phyloP scores from a whole-genome alignment of 768 basidiomycete genomes.

The Boletus pseudopeckii region DNA sequence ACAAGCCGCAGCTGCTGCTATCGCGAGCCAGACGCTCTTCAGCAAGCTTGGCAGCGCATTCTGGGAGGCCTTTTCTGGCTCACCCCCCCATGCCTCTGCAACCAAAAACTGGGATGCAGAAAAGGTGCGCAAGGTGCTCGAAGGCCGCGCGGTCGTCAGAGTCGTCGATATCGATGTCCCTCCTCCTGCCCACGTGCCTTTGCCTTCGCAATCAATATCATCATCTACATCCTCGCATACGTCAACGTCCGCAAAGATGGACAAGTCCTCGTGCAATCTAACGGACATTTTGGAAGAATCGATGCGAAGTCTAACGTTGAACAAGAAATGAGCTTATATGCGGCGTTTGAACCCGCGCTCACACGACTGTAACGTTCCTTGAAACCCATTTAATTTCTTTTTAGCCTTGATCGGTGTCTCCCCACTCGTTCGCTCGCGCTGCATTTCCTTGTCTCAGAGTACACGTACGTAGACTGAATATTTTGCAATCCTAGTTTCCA shows the following conservation, averaged over 20 bases:
- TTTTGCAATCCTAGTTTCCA: constrained; percentile 5
- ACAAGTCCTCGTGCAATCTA: constrained; percentile 21
- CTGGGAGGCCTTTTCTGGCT: constrained; percentile 85
- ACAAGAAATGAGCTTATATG: constrained; percentile 41
- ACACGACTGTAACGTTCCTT: background rate
- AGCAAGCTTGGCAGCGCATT: constrained; percentile 71
- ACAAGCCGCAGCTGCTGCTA: constrained; percentile 46
- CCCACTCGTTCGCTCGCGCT: constrained; percentile 16
- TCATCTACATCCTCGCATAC: constrained; percentile 1
- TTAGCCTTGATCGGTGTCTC: constrained; percentile 3
- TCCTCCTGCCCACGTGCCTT: constrained; percentile 11
- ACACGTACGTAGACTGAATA: constrained; percentile 10
- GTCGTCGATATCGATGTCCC: constrained; percentile 73
- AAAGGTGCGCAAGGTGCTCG: constrained; percentile 77
- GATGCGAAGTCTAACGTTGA: constrained; percentile 61
- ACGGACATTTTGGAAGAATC: constrained; percentile 60
- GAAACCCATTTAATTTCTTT: constrained; percentile 7
- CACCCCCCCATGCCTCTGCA: constrained; percentile 18
- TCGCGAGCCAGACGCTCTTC: constrained; percentile 75
- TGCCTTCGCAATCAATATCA: background rate
- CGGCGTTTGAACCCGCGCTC: background rate
- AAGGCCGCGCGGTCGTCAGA: constrained; percentile 75
- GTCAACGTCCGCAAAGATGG: constrained; percentile 12
- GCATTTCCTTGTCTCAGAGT: background rate
- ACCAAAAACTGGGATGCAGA: constrained; percentile 59